Evolutionary conservation across 192 early-diverging fungal genomes (phyloP).

Genomic region (Physocladia obscura): DNA sequence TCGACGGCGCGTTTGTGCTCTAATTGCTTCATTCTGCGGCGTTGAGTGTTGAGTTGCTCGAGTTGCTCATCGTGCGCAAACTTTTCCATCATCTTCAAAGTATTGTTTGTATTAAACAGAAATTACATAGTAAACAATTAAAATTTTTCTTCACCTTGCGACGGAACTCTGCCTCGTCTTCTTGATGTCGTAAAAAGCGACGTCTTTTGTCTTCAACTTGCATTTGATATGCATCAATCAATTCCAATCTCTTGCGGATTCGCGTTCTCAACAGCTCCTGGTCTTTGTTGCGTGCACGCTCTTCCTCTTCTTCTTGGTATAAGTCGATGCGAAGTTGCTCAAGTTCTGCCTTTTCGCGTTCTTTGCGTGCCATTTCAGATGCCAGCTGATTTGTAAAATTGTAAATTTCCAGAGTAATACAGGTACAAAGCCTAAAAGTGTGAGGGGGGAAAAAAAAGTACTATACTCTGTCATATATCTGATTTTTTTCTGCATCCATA

Average conservation of each 20-base stretch:
- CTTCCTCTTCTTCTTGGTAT: constrained; percentile 59
- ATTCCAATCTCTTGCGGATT: constrained; percentile 54
- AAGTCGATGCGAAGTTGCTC: constrained; percentile 59
- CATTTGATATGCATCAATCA: constrained; percentile 57
- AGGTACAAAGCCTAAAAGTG: neutral
- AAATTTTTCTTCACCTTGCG: constrained; percentile 45
- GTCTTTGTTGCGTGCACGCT: constrained; percentile 38
- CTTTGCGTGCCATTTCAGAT: constrained; percentile 48
- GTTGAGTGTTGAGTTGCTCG: constrained; percentile 55
- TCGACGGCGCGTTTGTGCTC: constrained; percentile 62
- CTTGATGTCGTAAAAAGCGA: constrained; percentile 41
- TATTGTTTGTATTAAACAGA: neutral
- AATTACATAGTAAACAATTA: neutral
- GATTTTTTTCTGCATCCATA: constrained; percentile 41
- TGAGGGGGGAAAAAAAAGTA: constrained; percentile 3
- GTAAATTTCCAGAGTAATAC: too few relatives aligned
- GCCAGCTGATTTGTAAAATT: constrained; percentile 42
- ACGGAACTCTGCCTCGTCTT: constrained; percentile 51
- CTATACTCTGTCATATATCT: constrained; percentile 53
- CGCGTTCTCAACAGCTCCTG: constrained; percentile 44
- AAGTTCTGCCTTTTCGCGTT: constrained; percentile 49
- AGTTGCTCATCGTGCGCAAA: constrained; percentile 58
- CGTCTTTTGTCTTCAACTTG: constrained; percentile 52
- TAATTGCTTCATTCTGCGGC: constrained; percentile 56
- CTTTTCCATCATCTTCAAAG: constrained; percentile 53